These are phyloP conservation scores for Neurospora crassa DNA, from an alignment of 2,329 filamentous ascomycete genomes.

Conservation along the genomic window DNA sequence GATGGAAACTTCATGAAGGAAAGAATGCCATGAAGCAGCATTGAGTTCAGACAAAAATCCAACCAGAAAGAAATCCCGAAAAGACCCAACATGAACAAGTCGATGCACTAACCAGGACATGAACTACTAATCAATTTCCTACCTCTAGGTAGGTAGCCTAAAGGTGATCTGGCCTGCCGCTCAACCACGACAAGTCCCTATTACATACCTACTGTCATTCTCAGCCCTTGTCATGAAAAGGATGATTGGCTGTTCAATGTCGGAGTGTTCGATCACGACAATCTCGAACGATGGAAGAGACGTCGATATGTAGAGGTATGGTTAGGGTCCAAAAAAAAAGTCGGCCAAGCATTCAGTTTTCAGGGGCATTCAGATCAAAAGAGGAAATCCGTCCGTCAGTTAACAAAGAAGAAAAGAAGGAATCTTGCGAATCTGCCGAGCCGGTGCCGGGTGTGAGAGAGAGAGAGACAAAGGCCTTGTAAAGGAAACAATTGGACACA, in stretches of 20 bases:
- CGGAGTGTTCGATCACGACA: background rate
- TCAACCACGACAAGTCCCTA: background rate
- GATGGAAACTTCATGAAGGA: too few relatives aligned
- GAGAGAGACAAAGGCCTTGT: background rate
- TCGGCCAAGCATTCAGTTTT: background rate
- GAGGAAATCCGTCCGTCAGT: background rate
- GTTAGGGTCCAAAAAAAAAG: background rate
- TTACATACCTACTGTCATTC: background rate
- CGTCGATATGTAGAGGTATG: background rate
- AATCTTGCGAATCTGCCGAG: background rate
- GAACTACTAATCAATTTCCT: background rate
- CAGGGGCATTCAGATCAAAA: background rate
- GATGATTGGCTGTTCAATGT: background rate
- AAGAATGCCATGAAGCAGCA: too few relatives aligned
- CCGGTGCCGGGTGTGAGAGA: background rate
- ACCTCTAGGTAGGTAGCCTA: too few relatives aligned
- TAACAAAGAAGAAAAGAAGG: background rate
- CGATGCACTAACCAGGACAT: too few relatives aligned
- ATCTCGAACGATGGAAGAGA: background rate
- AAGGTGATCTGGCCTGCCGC: too few relatives aligned
- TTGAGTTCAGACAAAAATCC: too few relatives aligned
- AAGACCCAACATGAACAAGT: too few relatives aligned
- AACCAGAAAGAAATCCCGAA: too few relatives aligned
- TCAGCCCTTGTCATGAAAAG: fast-evolving
- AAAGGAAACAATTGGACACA: background rate